Base-by-base conservation (phyloP, 345 rosid genomes). In the Geranium rotundifolium region DNA sequence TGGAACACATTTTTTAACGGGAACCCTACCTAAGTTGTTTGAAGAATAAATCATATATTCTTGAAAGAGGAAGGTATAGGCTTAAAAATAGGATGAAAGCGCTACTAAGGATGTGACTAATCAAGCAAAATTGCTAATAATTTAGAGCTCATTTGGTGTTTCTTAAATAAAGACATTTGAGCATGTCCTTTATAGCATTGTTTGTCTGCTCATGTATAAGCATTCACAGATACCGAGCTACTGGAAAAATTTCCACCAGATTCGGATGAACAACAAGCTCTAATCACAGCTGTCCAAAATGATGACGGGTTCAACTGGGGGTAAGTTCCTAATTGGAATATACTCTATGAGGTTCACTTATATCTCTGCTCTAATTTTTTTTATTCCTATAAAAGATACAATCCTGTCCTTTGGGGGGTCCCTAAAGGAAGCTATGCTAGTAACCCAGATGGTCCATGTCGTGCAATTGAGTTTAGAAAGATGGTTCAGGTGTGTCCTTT, bases 401-500 rank as follows among this genome's bases (percentile, higher is more conserved):
- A 92, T 87, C 98, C 96, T 63, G 87, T 87, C 68, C 84, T 92
- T 29, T 89, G 95, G 96, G 96, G 95, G 56, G 90, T 87, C 70
- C 96, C 98, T 37, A 92, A 92, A 78, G 98, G 98, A 82, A 89
- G 96, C 82, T 92, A 92, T 80, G 84, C 98, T 46, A 85, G 86
- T 73, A 74, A 81, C 63, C 82, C 98, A 34, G 73, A 75, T 76
- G 91, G 95, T 76, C 70, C 93, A 54, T 75, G 67, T 69, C 93
- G 98, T 61, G 75, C 73, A 60, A 66, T 81, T 65, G 93, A 92
- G 74, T 92, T 92, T 66, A 85, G 98, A 78, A 87, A 70, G 77
- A 92, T 92, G 96, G 84, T 92, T 80, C 95, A 89, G 98, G 98
- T 91, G 54, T 57, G 19, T 66, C 52, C 27, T 69, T 62, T 30